Base-by-base conservation (phyloP, 257 asterid genomes). In the Verbena officinalis region DNA sequence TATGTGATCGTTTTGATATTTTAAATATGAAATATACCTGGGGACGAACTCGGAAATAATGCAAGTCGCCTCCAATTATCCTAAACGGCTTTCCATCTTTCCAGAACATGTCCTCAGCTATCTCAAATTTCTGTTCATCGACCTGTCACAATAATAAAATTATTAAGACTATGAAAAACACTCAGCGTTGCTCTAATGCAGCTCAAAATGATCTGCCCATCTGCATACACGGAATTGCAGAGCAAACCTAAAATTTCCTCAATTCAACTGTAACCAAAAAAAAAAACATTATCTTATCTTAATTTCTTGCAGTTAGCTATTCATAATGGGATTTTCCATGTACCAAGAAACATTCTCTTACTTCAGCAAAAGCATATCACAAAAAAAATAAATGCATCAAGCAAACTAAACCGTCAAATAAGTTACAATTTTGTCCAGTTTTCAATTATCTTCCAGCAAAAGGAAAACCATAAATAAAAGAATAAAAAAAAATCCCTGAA, bases 21-120 rank as follows among this genome's bases (percentile, higher is more conserved):
- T 44, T 45, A 71, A 15, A 14, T 21, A 43, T 14, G 0, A 42
- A 14, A 43, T 17, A 59, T 79, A 89, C 98, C 98, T 87, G 74
- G 22, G 97, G 95, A 83, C 80, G 89, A 68, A 87, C 92, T 42
- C 97, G 83, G 68, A 89, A 87, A 69, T 92, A 89, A 77, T 92
- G 98, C 80, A 92, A 74, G 79, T 92, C 97, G 4, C 98, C 98
- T 45, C 98, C 98, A 34, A 92, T 82, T 56, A 92, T 92, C 85
- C 88, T 79, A 61, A 85, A 89, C 24, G 91, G 93, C 66, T 80
- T 69, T 9, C 88, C 96, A 64, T 92, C 97, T 77, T 83, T 89
- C 98, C 96, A 89, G 68, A 92, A 92, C 88, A 73, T 82, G 66
- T 92, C 97, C 60, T 89, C 80, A 1, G 77, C 83, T 65, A 92